Evolutionary conservation across 1,284 basidiomycete genomes (phyloP), one percentile per base, ranked within the genome.

Genomic region (Fomitiporia mediterranea): DNA sequence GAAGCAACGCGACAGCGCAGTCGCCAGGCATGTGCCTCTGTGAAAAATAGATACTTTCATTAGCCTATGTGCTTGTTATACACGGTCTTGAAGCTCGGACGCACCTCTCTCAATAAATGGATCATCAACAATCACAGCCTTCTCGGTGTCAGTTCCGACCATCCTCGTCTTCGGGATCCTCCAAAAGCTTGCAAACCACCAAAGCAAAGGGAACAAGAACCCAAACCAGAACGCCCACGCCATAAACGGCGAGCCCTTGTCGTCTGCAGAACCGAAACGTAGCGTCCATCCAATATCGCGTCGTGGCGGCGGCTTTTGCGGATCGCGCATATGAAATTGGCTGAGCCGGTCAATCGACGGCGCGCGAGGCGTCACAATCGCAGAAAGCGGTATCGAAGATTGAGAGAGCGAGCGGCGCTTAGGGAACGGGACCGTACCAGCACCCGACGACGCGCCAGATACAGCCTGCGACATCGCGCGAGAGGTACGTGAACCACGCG

Each of bases 141-240:
- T 88, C 70, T 87, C 86, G 51, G 73, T 74, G 59, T 81, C 72
- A 32, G 73, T 81, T 23, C 81, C 84, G 28, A 84, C 74, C 39
- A 74, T 73, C 61, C 86, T 74, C 43, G 86, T 90, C 63, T 68
- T 70, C 11, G 83, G 84, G 34, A 83, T 78, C 25, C 72, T 72
- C 62, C 81, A 73, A 60, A 87, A 72, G 9, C 78, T 75, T n/a
- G 82, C 84, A 57, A 81, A 63, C 84, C 86, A 90, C 87, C 87
- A 89, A 11, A 86, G 44, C n/a, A 86, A 84, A 61, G 89, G 89
- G 32, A 87, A 53, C 9, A 88, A 62, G 64, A 89, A 89, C 7
- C 86, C 87, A 53, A 84, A 58, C 66, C 88, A 89, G 69, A 90
- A 90, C 37, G 80, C 68, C 87, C 87, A 90, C 17, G 84, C 84